Evolutionary conservation across 2,329 filamentous ascomycete species (phyloP), one percentile per base, ranked within the genome.

Genomic region (Penicillium thymicola): DNA sequence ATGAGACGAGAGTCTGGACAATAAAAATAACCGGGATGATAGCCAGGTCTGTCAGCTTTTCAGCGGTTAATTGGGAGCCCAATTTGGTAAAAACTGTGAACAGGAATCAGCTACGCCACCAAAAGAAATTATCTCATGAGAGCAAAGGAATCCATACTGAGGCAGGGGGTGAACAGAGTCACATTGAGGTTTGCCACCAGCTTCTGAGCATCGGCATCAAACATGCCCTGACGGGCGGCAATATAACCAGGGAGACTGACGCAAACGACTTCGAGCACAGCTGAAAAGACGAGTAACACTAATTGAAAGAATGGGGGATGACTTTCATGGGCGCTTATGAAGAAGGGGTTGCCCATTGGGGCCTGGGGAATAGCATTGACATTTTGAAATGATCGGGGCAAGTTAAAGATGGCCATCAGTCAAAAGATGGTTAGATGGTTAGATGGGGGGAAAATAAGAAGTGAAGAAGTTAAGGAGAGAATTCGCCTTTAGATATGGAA

Each of bases 141-240:
- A 46, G 66, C 44, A 5, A 47, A 11, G 30, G 11, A 23, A 45
- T 36, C 76, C 87, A 60, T 85, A 95, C 90, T 95, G 62, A 99
- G 85, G 74, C 94, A 97, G 63, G 94, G 94, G 30, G 94, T 99
- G 76, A 99, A 99, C 41, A 99, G 82, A 78, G 89, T 90, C 57
- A 97, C 92, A 74, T 99, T 99, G 65, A 99, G 81, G 71, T 99
- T 97, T 52, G 94, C 93, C 49, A 97, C 82, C 70, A 99, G 95
- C 76, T 97, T 97, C 75, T 99, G 94, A 73, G 92, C 90, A 50
- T 96, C 92, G 61, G 90, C 91, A 75, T 96, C 91, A 75, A 99
- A 97, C 78, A 96, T 89, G 72, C 94, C 94, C 67, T 91, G 82
- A 38, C 89, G 82, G 13, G 94, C 94, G 52, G 97, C 86, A 61